Percentiles rank a stretch among this genome's conserved stretches.
phyloP scores from a whole-genome alignment of 129 eudicot genomes.

The Gnaphalium uliginosum region DNA sequence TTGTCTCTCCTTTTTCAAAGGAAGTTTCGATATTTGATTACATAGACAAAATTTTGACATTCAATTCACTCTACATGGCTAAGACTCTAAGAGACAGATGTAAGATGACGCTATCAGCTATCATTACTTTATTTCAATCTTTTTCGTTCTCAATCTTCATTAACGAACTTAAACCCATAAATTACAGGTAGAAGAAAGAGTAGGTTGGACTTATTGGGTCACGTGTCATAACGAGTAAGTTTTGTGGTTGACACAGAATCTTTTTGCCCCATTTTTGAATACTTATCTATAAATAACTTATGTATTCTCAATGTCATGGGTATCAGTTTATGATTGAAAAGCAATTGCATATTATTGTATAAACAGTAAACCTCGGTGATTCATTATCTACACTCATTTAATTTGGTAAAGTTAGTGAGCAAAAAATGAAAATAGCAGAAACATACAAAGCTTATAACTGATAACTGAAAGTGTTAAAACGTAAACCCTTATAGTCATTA shows the following conservation, averaged over 20 bases:
- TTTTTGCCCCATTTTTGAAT: background rate
- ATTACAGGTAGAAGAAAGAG: too few relatives aligned
- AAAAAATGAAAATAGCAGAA: background rate
- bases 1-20: background rate
- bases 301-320: background rate
- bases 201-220: too few relatives aligned
- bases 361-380: background rate
- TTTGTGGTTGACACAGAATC: too few relatives aligned
- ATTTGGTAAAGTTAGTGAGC: background rate
- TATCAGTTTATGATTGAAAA: background rate
- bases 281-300: background rate
- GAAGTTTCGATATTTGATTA: background rate
- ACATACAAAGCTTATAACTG: background rate
- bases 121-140: background rate
- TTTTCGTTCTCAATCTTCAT: background rate
- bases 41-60: too few relatives aligned
- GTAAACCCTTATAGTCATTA: background rate
- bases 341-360: background rate
- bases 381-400: background rate
- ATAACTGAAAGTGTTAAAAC: background rate
- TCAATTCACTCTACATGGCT: background rate
- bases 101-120: background rate
- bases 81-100: background rate
- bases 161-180: slow-evolving; percentile 18
- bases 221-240: too few relatives aligned